Evolutionary conservation across 2,329 filamentous ascomycete genomes (phyloP).

Genomic region (Diaporthe vexans): DNA sequence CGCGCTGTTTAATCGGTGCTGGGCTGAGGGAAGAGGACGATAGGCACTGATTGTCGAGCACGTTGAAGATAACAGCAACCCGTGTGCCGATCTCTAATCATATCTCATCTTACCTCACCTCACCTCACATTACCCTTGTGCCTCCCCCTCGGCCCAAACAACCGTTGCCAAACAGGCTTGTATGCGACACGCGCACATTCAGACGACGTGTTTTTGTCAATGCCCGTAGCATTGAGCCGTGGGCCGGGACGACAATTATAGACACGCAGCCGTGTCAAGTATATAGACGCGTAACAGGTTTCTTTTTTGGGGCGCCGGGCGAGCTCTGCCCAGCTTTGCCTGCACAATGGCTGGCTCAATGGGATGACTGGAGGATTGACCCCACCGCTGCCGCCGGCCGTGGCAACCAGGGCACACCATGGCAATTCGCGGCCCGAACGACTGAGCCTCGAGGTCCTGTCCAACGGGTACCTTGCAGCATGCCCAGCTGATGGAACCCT

Average conservation of each 20-base stretch:
- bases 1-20: constrained; percentile 26
- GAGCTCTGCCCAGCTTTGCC: neutral
- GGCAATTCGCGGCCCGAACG: constrained; percentile 31
- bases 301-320: constrained; percentile 15
- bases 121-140: too few relatives aligned
- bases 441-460: constrained; percentile 17
- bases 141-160: too few relatives aligned
- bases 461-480: constrained; percentile 21
- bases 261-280: constrained; percentile 21
- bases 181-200: neutral
- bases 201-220: constrained; percentile 8
- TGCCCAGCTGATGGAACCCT: constrained; percentile 15
- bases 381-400: constrained; percentile 25
- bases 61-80: constrained; percentile 6
- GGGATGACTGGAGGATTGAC: neutral
- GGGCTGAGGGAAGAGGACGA: constrained; percentile 3
- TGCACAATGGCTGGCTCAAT: neutral
- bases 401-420: constrained; percentile 22
- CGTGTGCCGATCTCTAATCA: constrained; percentile 14
- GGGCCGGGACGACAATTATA: constrained; percentile 17
- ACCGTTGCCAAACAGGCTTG: neutral
- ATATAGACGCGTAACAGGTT: constrained; percentile 25
- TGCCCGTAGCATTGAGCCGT: constrained; percentile 16
- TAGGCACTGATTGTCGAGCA: constrained; percentile 12
- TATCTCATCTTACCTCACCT: constrained; percentile 14